Evolutionary conservation across 306 rosid genomes (phyloP), one percentile per base, ranked within the genome.

Genomic region (Calophaca sinica): DNA sequence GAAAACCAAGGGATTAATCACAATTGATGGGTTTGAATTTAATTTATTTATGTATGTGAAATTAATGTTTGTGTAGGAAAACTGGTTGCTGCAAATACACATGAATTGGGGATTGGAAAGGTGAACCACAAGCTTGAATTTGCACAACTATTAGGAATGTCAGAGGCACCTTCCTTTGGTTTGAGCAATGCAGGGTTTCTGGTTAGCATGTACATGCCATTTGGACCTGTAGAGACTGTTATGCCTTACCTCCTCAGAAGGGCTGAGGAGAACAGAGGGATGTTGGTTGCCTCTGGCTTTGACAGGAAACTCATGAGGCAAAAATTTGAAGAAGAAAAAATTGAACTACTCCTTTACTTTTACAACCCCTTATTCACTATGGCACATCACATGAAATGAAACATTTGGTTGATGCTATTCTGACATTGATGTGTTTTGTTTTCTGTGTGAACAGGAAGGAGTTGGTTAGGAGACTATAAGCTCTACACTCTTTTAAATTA

Each of bases 141-240:
- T 20, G 26, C 26, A 20, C 26, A 20, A 1, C 26, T 20, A 20
- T 20, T 20, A 20, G 26, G 26, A 20, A 20, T 20, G 26, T 20
- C 26, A 20, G 26, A 20, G 26, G 26, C 26, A 20, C 26, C 1
- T 20, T 20, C 26, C 26, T 20, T 20, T 20, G 26, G 26, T 20
- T 20, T 20, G 26, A 20, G 26, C 26, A 20, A 20, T 20, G 26
- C 26, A 20, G 98, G 98, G 71, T 94, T 94, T 76, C 96, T 87
- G 73, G 98, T 94, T 2, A 94, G 98, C 59, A 94, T 91, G 80
- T 94, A 94, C 2, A 88, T 94, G 98, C 97, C 98, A 6, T 91
- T 89, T 79, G 98, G 98, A 32, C 88, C 93, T 0, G 80, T 94
- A 2, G 89, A 88, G 31, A 77, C 73, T 51, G 96, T 94, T 14